A percentile compares a stretch with the other conserved stretches of the same genome.
These are phyloP conservation scores for Saksenaea vasiformis DNA, from an alignment of 371 early-diverging fungal genomes.

Conservation along the genomic window DNA sequence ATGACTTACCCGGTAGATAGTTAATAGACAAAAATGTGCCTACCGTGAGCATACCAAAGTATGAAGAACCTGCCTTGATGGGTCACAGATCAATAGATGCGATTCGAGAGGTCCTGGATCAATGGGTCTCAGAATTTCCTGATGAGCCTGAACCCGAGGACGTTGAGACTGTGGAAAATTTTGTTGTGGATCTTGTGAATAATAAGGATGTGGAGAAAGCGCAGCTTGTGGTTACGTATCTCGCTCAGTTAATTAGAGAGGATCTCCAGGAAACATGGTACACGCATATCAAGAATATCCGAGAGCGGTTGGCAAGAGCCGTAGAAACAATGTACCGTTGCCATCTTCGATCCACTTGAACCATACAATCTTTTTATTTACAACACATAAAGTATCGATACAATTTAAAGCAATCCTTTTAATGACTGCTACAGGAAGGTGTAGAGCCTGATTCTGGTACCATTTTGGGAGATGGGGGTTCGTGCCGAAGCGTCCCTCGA, in stretches of 20 bases:
- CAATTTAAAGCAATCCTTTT: neutral
- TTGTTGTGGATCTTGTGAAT: constrained; percentile 29
- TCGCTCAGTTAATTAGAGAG: constrained; percentile 15
- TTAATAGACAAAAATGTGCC: neutral
- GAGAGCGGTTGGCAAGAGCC: neutral
- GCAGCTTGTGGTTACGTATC: constrained; percentile 28
- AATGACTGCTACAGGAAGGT: neutral
- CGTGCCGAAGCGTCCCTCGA: neutral
- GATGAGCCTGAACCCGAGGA: constrained; percentile 42
- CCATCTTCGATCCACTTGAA: neutral
- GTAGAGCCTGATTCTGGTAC: neutral
- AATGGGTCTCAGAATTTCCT: constrained; percentile 30
- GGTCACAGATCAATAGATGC: constrained; percentile 27
- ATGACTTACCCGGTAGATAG: neutral
- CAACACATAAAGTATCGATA: neutral
- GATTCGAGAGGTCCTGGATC: constrained; percentile 23
- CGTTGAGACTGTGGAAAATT: constrained; percentile 24
- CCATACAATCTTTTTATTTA: neutral
- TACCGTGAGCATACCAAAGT: neutral
- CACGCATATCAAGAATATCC: neutral
- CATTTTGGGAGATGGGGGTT: neutral
- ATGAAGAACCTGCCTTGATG: constrained; percentile 27
- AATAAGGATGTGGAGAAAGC: constrained; percentile 34
- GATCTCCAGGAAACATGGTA: neutral
- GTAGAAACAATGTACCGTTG: neutral